A percentile compares a stretch with the other conserved stretches of the same genome.
These are phyloP conservation scores for Samsoniella hepiali DNA, from an alignment of 2,329 filamentous ascomycete genomes.

Conservation along the genomic window DNA sequence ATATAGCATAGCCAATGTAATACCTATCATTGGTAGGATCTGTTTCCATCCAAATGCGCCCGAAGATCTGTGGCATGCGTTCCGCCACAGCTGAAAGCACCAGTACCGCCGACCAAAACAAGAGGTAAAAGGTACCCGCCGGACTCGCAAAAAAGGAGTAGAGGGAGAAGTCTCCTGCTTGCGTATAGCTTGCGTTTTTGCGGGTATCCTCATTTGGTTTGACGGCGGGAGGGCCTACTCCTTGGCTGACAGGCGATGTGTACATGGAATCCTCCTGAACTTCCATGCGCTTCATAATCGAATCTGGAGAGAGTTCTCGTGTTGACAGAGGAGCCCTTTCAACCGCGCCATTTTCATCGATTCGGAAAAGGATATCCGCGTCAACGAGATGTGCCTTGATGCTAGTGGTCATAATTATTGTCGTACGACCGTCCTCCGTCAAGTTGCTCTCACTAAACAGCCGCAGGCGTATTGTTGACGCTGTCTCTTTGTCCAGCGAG, in stretches of 20 bases:
- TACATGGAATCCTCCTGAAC: not conserved
- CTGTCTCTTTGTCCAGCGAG: constrained; percentile 16
- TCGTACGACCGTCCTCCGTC: constrained; percentile 20
- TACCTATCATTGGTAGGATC: constrained; percentile 11
- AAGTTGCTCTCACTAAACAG: constrained; percentile 20
- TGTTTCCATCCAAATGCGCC: constrained; percentile 18
- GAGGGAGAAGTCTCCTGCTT: constrained; percentile 6
- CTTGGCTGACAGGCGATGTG: not conserved
- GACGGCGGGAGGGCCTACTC: not conserved
- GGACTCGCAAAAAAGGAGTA: constrained; percentile 3
- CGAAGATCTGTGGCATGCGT: constrained; percentile 9
- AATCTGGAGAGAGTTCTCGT: not conserved
- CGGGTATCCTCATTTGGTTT: not conserved
- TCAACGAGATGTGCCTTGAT: constrained; percentile 1
- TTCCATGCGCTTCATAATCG: not conserved
- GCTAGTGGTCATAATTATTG: constrained; percentile 16
- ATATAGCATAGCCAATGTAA: not conserved
- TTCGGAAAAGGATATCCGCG: constrained; percentile 1
- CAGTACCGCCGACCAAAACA: not conserved
- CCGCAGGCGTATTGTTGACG: constrained; percentile 13
- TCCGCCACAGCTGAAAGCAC: not conserved
- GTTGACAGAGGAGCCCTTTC: not conserved
- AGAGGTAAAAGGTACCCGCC: not conserved
- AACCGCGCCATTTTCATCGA: not conserved
- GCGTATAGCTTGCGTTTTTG: not conserved